Percentiles rank a stretch among this genome's conserved stretches.
Evolutionary conservation across 208 protist genomes (phyloP).

Genomic region (Wallacemonas rigidus): DNA sequence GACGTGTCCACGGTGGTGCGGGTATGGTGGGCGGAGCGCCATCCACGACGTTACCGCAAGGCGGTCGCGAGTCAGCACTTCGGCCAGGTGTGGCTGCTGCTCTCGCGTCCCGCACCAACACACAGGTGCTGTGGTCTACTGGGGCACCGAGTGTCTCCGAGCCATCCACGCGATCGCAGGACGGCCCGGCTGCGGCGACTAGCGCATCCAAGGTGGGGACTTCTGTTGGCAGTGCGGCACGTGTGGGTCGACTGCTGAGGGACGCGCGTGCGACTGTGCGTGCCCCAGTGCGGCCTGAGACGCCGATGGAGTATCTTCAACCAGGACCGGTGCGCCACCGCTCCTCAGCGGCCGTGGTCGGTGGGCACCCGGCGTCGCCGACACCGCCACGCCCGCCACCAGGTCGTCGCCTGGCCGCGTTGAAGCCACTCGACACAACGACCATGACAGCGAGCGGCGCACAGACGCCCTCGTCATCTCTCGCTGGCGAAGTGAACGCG

Average conservation of each 20-base stretch:
- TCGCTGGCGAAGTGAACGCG: background rate
- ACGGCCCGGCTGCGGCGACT: background rate
- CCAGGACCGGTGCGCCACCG: background rate
- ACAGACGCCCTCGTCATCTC: background rate
- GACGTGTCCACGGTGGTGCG: background rate
- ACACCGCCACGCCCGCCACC: slow-evolving; percentile 28
- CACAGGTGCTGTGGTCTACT: background rate
- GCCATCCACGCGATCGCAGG: background rate
- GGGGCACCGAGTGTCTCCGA: background rate
- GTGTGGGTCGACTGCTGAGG: slow-evolving; percentile 54
- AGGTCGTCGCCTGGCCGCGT: slow-evolving; percentile 30
- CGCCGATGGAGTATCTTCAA: slow-evolving; percentile 31
- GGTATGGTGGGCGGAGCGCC: background rate
- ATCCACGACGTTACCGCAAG: slow-evolving; percentile 3
- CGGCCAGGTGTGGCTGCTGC: slow-evolving; percentile 14
- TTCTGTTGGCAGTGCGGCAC: slow-evolving; percentile 32
- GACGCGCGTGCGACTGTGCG: slow-evolving; percentile 62
- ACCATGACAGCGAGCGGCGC: background rate
- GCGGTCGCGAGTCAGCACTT: slow-evolving; percentile 1
- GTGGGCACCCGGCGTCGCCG: slow-evolving; percentile 4
- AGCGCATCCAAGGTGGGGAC: background rate
- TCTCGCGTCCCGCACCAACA: background rate
- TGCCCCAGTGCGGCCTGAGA: slow-evolving; percentile 53
- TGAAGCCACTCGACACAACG: slow-evolving; percentile 12
- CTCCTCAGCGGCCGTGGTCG: slow-evolving; percentile 5